Percentiles rank a stretch among this genome's conserved stretches.
Evolutionary conservation across 2,329 filamentous ascomycete genomes (phyloP).

Genomic region (Dothiorella sarmentorum): DNA sequence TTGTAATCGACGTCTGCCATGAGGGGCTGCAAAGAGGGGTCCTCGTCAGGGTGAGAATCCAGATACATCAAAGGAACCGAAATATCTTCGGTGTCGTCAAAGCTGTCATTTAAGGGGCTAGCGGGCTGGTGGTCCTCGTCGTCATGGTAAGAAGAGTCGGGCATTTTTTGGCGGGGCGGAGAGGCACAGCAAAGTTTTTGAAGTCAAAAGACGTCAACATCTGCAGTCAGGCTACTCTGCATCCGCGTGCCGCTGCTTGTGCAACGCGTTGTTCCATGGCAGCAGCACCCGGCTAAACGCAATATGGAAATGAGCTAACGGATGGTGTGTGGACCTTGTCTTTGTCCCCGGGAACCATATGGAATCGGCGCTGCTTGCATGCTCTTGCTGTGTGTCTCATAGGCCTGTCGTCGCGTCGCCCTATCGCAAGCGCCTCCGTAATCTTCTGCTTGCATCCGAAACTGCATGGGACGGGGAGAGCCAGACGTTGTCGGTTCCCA

Average conservation of each 20-base stretch:
- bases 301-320: conserved; percentile 6
- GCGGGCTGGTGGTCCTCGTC: not conserved
- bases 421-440: too few relatives aligned
- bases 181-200: not conserved
- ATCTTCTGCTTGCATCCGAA: not conserved
- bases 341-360: not conserved
- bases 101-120: not conserved
- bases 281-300: not conserved
- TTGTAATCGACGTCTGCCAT: conserved; percentile 9
- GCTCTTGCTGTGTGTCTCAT: not conserved
- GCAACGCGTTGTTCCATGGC: conserved; percentile 10
- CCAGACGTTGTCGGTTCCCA: too few relatives aligned
- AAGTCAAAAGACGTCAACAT: conserved; percentile 11
- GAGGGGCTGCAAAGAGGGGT: not conserved
- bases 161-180: not conserved
- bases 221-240: not conserved
- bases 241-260: conserved; percentile 1
- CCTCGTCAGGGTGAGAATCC: not conserved
- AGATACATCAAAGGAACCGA: conserved; percentile 10
- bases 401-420: not conserved
- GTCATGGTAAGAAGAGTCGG: not conserved
- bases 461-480: too few relatives aligned
- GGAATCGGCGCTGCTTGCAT: too few relatives aligned
- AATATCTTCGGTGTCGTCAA: not conserved
- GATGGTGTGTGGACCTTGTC: not conserved